Evolutionary conservation across 2,329 filamentous ascomycete species (phyloP), one percentile per base, ranked within the genome.

Genomic region (Geosmithia morbida): DNA sequence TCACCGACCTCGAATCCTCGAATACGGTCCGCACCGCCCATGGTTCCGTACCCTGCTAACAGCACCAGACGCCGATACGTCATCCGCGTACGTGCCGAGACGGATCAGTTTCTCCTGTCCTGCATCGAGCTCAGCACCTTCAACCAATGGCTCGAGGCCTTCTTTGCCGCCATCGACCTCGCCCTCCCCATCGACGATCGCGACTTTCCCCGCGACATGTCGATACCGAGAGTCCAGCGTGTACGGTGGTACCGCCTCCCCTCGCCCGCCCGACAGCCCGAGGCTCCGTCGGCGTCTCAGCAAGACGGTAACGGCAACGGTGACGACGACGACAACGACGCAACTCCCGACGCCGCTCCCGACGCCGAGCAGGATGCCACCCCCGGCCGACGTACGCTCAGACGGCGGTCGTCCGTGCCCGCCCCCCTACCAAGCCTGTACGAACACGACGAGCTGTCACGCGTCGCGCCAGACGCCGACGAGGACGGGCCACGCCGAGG

Each of bases 91-190:
- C 74, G 85, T 26, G 74, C 79, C 30, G 84, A 88, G 61, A 78
- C 79, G 2, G 82, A 88, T 53, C 85, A 88, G 56, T 80, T 88
- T 50, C 64, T 88, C 18, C 64, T 88, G 7, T 81, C 81, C 2
- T 82, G 81, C 52, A 66, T 76, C 46, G 74, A 79, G 46, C 67
- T 85, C 47, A 73, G 78, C 48, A 76, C 71, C 1, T 83, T 87
- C 59, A 70, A 85, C 51, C 71, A 72, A 45, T 85, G 84, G 80
- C 65, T 87, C 2, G 79, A 86, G 56, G 69, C 70, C 2, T 65
- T 86, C 10, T 84, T 81, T 55, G 80, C 81, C n/a, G 83, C 80
- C 44, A 83, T 88, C 50, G 81, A 86, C 56, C 75, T 88, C 18
- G 77, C 83, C 13, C 69, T 75, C 1, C 77, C 82, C 1, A 71